Evolutionary conservation across 1,284 basidiomycete species (phyloP).

Genomic region (Paramarasmius palmivorus): DNA sequence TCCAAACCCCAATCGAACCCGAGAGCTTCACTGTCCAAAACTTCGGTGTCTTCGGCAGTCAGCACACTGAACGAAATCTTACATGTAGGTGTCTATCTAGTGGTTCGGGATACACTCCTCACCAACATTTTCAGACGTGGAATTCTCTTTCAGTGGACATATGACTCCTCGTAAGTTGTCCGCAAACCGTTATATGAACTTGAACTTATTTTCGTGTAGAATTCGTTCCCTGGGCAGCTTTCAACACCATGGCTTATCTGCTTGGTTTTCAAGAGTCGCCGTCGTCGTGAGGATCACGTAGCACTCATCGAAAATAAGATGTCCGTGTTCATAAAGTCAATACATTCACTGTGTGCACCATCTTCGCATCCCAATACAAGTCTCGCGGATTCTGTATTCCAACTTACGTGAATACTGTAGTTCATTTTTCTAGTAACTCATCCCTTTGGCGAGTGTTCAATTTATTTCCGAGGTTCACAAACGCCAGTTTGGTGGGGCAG

Average conservation of each 20-base stretch:
- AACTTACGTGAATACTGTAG: too few species aligned
- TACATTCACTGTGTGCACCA: too few species aligned
- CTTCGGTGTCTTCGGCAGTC: slow-evolving; percentile 59
- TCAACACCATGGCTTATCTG: slow-evolving; percentile 48
- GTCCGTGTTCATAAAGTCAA: not conserved
- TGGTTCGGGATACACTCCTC: not conserved
- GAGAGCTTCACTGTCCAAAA: slow-evolving; percentile 65
- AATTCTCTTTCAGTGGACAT: slow-evolving; percentile 58
- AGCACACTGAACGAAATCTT: slow-evolving; percentile 62
- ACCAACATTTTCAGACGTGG: slow-evolving; percentile 38
- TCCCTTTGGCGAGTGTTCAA: too few species aligned
- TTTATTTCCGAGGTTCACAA: too few species aligned
- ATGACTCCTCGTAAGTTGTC: slow-evolving; percentile 56
- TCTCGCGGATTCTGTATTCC: too few species aligned
- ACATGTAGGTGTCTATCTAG: slow-evolving; percentile 40
- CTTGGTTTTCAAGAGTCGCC: slow-evolving; percentile 52
- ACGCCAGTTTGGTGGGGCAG: too few species aligned
- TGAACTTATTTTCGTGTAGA: slow-evolving; percentile 30
- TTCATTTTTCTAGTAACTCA: too few species aligned
- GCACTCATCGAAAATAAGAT: too few species aligned
- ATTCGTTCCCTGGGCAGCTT: slow-evolving; percentile 60
- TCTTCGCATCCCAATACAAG: too few species aligned
- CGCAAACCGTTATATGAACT: not conserved
- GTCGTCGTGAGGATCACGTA: slow-evolving; percentile 32
- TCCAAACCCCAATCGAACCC: slow-evolving; percentile 58